Base-by-base conservation (phyloP, 306 rosid species). In the Parietaria judaica region DNA sequence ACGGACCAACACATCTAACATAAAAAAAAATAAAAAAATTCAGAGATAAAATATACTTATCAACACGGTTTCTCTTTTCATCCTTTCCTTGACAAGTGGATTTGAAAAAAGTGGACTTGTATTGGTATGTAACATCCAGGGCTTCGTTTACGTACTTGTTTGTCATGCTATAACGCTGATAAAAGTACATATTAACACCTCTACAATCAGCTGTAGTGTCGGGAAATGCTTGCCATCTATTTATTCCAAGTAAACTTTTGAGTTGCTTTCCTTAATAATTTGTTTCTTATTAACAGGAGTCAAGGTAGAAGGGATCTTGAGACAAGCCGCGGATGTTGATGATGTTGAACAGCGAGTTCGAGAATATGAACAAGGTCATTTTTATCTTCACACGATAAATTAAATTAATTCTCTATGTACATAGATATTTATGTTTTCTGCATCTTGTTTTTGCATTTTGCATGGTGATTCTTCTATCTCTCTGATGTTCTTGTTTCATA, bases 281-380 rank as follows among this genome's bases (percentile, higher is more conserved):
- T 54, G 51, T 60, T 45, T 49, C 15, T 39, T 49, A 60, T 56
- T 43, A 66, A 73, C 66, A 94, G 97, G 99, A 70, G 84, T 85
- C 70, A 84, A 76, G 31, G 83, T 81, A 38, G 99, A 94, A 86
- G 99, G 99, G 58, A 83, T 94, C 71, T 71, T 94, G 84, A 77
- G 99, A 53, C 99, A 94, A 86, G 95, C 99, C 56, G 99, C 99
- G 38, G 94, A 94, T 64, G 99, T 94, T 81, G 97, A 86, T 34
- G 94, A 86, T 31, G 99, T 94, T 76, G 94, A 94, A 79, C 76
- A 61, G 61, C 88, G 99, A 51, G 76, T 94, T 68, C 84, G 81
- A 51, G 99, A 79, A 56, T 94, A 88, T 59, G 99, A 94, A 68
- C 87, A 89, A 66, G 99, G 97, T 94, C 61, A 66, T 75, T 66